These are phyloP conservation scores for Xylaria sp. DNA, from an alignment of 2,329 filamentous ascomycete genomes.

Conservation along the genomic window DNA sequence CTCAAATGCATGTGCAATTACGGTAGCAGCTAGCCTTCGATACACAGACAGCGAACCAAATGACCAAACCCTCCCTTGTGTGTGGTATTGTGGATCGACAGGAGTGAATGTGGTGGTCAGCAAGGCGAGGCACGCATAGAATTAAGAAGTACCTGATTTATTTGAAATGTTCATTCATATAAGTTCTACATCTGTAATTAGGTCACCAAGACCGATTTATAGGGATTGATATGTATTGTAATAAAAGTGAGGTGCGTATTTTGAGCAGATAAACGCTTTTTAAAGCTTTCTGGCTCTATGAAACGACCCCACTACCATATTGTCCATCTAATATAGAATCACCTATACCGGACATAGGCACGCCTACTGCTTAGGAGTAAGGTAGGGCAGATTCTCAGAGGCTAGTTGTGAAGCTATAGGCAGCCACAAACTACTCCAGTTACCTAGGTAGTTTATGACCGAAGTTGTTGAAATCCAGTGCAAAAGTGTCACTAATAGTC, in stretches of 20 bases:
- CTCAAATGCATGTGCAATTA: not conserved
- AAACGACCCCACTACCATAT: not conserved
- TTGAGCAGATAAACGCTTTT: too few relatives aligned
- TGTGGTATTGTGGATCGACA: constrained; percentile 12
- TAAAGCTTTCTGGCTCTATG: not conserved
- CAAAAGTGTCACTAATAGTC: not conserved
- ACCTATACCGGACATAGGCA: too few relatives aligned
- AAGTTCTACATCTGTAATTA: not conserved
- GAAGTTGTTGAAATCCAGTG: not conserved
- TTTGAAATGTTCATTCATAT: not conserved
- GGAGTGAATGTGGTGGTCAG: constrained; percentile 18
- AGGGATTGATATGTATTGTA: too few relatives aligned
- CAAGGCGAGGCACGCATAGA: not conserved
- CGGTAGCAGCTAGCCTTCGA: too few relatives aligned
- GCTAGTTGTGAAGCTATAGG: too few relatives aligned
- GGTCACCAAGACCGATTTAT: not conserved
- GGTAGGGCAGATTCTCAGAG: too few relatives aligned
- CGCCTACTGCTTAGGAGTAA: too few relatives aligned
- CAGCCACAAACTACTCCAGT: too few relatives aligned
- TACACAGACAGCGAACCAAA: not conserved
- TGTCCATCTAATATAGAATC: not conserved
- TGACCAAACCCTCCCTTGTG: constrained; percentile 8
- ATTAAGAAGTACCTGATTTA: not conserved
- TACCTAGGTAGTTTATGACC: not conserved
- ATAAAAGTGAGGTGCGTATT: too few relatives aligned